Base-by-base conservation (phyloP, 148 eudicot genomes). In the Arbutus unedo region DNA sequence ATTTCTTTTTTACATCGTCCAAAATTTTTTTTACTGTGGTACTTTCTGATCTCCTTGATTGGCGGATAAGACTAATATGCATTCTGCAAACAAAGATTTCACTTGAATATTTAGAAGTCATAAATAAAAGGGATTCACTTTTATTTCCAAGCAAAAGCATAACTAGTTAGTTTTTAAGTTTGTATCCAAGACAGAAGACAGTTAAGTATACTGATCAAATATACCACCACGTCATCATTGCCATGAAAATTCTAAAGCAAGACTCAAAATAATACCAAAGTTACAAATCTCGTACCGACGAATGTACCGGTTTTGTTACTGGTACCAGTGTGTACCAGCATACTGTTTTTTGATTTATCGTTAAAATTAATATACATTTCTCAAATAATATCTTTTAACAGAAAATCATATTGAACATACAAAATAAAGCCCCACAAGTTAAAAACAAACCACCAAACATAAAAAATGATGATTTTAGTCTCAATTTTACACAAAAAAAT, bases 11-110 rank as follows among this genome's bases (percentile, higher is more conserved):
- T 4, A 78, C 68, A 23, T 73, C 74, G 51, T 87, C 73, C 7
- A 80, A 50, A 87, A 79, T 84, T 77, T 88, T 90, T 81, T 82
- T 86, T 83, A 90, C 18, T 50, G 87, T 78, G 25, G 38, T 49
- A 83, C 78, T 82, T 86, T 89, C 91, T 15, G 85, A 84, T 62
- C 78, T 74, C 71, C 81, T 87, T 78, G 92, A 93, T 86, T 89
- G 84, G 50, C 87, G 84, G 41, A 96, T 76, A 84, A 80, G 70
- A 81, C 75, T 53, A 80, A 94, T 87, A 84, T 92, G 89, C 90
- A 82, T 84, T 87, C 99, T 96, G 85, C 15, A 64, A 23, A 72
- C 11, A 82, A 79, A 82, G 43, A 57, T 18, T 31, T 14, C 38
- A 79, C 43, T 80, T 43, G 66, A 38, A 56, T 60, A 76, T 80